A percentile compares a stretch with the other conserved stretches of the same genome.
Evolutionary conservation across 371 early-diverging fungal species (phyloP).

Genomic region (Mucor saturninus): DNA sequence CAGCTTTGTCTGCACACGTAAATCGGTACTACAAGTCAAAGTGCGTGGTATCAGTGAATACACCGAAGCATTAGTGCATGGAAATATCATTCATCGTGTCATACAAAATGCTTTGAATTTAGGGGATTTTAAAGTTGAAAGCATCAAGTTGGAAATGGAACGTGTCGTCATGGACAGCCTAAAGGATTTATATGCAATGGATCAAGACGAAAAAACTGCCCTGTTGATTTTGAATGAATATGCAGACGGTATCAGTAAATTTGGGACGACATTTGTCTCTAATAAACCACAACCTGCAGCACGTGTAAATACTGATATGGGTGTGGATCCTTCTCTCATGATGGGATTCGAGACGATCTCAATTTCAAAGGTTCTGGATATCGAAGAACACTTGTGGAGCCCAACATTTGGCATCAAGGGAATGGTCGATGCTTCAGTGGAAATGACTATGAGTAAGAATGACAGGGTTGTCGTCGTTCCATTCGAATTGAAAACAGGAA

Average conservation of each 20-base stretch:
- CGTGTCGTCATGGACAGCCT: slow-evolving; percentile 52
- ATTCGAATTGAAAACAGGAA: slow-evolving; percentile 93
- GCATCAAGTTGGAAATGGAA: slow-evolving; percentile 51
- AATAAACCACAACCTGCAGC: slow-evolving; percentile 24
- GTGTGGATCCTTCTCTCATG: slow-evolving; percentile 12
- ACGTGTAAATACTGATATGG: slow-evolving; percentile 27
- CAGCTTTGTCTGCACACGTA: slow-evolving; percentile 75
- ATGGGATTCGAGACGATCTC: slow-evolving; percentile 44
- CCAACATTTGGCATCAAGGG: slow-evolving; percentile 93
- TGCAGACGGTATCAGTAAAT: slow-evolving; percentile 35
- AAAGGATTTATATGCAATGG: slow-evolving; percentile 69
- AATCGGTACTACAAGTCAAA: slow-evolving; percentile 74
- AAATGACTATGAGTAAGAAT: slow-evolving; percentile 45
- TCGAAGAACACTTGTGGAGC: slow-evolving; percentile 94
- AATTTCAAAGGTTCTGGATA: slow-evolving; percentile 76
- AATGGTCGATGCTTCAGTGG: slow-evolving; percentile 83
- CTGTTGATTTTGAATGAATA: slow-evolving; percentile 41
- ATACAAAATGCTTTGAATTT: slow-evolving; percentile 67
- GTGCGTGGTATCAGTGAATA: slow-evolving; percentile 55
- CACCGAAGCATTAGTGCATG: slow-evolving; percentile 71
- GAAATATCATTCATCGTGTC: slow-evolving; percentile 81
- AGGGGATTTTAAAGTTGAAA: slow-evolving; percentile 58
- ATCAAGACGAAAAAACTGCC: slow-evolving; percentile 62
- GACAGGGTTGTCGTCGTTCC: slow-evolving; percentile 62
- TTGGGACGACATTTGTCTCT: slow-evolving; percentile 19